These are phyloP conservation scores for Daldinia concentrica DNA, from an alignment of 495 filamentous ascomycete genomes.

Conservation along the genomic window DNA sequence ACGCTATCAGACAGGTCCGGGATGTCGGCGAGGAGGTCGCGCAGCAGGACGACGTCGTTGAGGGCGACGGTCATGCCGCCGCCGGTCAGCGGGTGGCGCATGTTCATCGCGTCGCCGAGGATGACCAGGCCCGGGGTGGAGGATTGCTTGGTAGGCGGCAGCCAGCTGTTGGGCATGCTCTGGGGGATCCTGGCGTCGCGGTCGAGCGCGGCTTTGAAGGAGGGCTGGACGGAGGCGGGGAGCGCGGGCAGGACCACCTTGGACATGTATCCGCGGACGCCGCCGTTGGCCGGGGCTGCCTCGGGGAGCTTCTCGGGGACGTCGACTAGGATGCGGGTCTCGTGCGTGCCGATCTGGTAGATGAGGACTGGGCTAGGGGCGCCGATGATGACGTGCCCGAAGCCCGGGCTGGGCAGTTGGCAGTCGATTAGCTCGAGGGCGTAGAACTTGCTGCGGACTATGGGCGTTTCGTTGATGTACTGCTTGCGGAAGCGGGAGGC, in stretches of 20 bases:
- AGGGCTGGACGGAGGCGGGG: slow-evolving; percentile 74
- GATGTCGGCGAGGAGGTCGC: slow-evolving; percentile 71
- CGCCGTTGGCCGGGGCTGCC: slow-evolving; percentile 74
- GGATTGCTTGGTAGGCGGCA: slow-evolving; percentile 73
- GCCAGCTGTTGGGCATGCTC: slow-evolving; percentile 93
- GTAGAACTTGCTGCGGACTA: slow-evolving; percentile 85
- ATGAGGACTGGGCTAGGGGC: slow-evolving; percentile 83
- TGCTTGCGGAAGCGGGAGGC: slow-evolving; percentile 90
- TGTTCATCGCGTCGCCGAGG: slow-evolving; percentile 92
- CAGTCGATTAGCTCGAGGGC: slow-evolving; percentile 91
- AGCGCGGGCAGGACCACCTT: slow-evolving; percentile 81
- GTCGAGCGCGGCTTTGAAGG: slow-evolving; percentile 79
- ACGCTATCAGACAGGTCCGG: slow-evolving; percentile 74
- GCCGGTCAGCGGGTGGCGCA: slow-evolving; percentile 94
- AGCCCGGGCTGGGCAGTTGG: slow-evolving; percentile 72
- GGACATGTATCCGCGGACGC: slow-evolving; percentile 80
- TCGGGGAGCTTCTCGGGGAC: slow-evolving; percentile 82
- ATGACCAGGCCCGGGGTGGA: slow-evolving; percentile 77
- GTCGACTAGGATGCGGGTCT: slow-evolving; percentile 90
- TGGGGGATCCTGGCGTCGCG: slow-evolving; percentile 71
- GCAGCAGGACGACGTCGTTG: slow-evolving; percentile 83
- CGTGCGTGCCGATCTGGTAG: slow-evolving; percentile 96
- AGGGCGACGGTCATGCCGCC: slow-evolving; percentile 97
- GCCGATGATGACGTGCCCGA: slow-evolving; percentile 89
- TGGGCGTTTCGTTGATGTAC: slow-evolving; percentile 72